Evolutionary conservation across 768 basidiomycete species (phyloP).

Genomic region (Pleurotus eryngii): DNA sequence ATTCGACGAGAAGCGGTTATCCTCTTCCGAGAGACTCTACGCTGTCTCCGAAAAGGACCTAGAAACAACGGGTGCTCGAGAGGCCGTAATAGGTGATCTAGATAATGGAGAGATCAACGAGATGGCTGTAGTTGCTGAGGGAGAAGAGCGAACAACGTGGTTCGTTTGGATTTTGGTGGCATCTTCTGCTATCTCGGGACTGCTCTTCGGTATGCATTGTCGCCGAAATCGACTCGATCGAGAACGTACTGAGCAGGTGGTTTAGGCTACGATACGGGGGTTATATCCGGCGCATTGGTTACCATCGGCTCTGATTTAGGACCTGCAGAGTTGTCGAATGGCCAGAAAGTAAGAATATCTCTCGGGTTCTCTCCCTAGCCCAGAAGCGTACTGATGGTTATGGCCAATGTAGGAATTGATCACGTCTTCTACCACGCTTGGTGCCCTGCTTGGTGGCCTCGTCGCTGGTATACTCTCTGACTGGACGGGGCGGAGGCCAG

Average conservation of each 20-base stretch:
- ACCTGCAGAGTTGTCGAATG: slow-evolving; percentile 48
- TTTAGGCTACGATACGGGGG: slow-evolving; percentile 77
- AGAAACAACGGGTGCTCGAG: slow-evolving; percentile 8
- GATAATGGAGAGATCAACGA: slow-evolving; percentile 57
- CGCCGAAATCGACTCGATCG: no score
- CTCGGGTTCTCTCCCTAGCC: background rate
- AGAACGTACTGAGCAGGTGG: background rate
- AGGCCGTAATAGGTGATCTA: slow-evolving; percentile 19
- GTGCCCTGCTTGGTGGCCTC: slow-evolving; percentile 74
- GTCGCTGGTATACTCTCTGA: slow-evolving; percentile 68
- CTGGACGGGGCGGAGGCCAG: slow-evolving; percentile 61
- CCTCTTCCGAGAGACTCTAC: background rate
- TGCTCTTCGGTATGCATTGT: slow-evolving; percentile 61
- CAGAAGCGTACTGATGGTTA: background rate
- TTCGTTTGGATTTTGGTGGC: slow-evolving; percentile 78
- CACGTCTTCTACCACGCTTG: slow-evolving; percentile 75
- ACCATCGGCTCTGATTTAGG: slow-evolving; percentile 69
- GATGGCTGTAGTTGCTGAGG: slow-evolving; percentile 56
- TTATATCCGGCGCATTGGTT: slow-evolving; percentile 78
- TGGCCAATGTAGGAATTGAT: slow-evolving; percentile 59
- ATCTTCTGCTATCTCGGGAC: slow-evolving; percentile 71
- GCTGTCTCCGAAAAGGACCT: background rate
- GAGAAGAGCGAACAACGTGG: slow-evolving; percentile 63
- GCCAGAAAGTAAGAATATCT: slow-evolving; percentile 50
- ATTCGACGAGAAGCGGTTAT: slow-evolving; percentile 1